Base-by-base conservation (phyloP, 345 rosid genomes). In the Physaria fendleri region DNA sequence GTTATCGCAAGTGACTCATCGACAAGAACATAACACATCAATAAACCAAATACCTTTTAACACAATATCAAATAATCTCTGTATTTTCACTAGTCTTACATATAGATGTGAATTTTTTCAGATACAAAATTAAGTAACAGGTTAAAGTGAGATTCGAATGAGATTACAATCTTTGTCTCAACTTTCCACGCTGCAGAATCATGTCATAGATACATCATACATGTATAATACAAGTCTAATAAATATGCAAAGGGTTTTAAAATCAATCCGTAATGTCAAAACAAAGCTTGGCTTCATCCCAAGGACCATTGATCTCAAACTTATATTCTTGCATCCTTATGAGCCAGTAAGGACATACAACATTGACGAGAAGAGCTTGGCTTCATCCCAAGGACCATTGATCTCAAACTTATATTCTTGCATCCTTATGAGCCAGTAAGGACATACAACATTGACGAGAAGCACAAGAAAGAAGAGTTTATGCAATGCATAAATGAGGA, bases 211-310 rank as follows among this genome's bases (percentile, higher is more conserved):
- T n/a, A n/a, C n/a, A n/a, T n/a, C n/a, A n/a, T n/a, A n/a, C n/a
- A n/a, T n/a, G n/a, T n/a, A n/a, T n/a, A n/a, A n/a, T n/a, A 18
- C 53, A 18, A 48, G 15, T 6, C 29, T n/a, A 34, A 13, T 6
- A 40, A 24, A 9, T 12, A 42, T 9, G 12, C 11, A 48, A 38
- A 48, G 7, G 8, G 39, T 46, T 46, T 82, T 60, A 82, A 71
- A n/a, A n/a, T 84, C 81, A 56, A 33, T 52, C 57, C 6, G 73
- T 79, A 22, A 88, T 80, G 50, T 91, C 85, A 20, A 91, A 91
- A 70, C 96, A 93, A 14, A 89, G 95, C 59, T 85, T 86, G 62
- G 98, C 99, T 72, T 93, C 99, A 71, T 93, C 97, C 99, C 97
- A 93, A 28, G 99, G 97, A 29, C 95, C 95, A 51, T 93, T 84